Conservation (phyloP, 352 stramenopile species). For the Globisporangium mamillatum region DNA sequence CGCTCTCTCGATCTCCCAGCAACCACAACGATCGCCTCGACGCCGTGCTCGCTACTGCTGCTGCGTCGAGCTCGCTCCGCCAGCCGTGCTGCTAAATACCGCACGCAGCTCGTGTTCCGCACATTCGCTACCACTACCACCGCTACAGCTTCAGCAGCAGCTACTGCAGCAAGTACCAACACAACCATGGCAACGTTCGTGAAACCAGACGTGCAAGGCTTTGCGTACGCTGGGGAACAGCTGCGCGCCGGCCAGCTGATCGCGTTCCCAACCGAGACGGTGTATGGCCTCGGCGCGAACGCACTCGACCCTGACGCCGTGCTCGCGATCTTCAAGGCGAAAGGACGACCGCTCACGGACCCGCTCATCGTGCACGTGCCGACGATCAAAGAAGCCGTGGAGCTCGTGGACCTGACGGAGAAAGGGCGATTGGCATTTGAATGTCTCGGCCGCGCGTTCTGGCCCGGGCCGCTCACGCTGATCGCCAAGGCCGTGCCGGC, state of each 20-base stretch:
- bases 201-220: slow-evolving; percentile 40
- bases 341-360: slow-evolving; percentile 94
- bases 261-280: slow-evolving; percentile 99
- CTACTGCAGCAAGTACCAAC: background rate
- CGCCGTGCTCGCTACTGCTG: background rate
- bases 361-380: slow-evolving; percentile 98
- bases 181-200: slow-evolving; percentile 28
- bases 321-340: slow-evolving; percentile 95
- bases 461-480: slow-evolving; percentile 97
- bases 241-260: slow-evolving; percentile 81
- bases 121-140: background rate
- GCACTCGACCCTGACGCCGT: slow-evolving; percentile 92
- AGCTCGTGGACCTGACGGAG: slow-evolving; percentile 85
- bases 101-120: background rate
- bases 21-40: slow-evolving; percentile 2
- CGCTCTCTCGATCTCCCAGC: background rate
- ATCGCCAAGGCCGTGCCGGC: slow-evolving; percentile 89
- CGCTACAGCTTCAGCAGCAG: background rate
- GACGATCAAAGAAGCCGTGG: slow-evolving; percentile 76
- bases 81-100: background rate
- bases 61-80: background rate
- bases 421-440: slow-evolving; percentile 71
- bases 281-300: slow-evolving; percentile 98
- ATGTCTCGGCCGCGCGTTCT: slow-evolving; percentile 90
- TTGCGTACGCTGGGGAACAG: slow-evolving; percentile 50